These are phyloP conservation scores for Colletotrichum lini DNA, from an alignment of 2,329 filamentous ascomycete species.

Conservation along the genomic window DNA sequence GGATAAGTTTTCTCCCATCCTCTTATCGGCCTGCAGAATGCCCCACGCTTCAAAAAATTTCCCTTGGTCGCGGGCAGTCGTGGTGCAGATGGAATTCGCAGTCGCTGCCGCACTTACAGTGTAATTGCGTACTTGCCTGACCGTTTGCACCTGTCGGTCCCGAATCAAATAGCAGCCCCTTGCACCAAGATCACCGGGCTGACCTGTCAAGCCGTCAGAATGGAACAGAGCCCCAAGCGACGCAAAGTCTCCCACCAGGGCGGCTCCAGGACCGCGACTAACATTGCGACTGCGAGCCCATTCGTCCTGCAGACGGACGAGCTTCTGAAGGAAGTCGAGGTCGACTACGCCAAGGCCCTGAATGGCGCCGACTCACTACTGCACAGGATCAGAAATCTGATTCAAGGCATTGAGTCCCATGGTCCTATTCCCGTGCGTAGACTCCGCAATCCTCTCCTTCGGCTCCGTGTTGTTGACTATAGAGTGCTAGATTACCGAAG, in stretches of 20 bases:
- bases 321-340: slow-evolving; percentile 67
- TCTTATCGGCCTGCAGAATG: slow-evolving; percentile 30
- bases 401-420: slow-evolving; percentile 66
- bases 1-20: slow-evolving; percentile 42
- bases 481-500: slow-evolving; percentile 74
- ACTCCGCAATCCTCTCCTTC: slow-evolving; percentile 6
- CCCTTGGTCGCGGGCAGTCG: slow-evolving; percentile 18
- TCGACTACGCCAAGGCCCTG: slow-evolving; percentile 66
- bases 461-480: not conserved
- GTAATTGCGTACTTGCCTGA: not conserved
- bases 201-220: slow-evolving; percentile 44
- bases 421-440: slow-evolving; percentile 64
- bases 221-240: slow-evolving; percentile 65
- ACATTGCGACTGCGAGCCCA: slow-evolving; percentile 64
- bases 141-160: slow-evolving; percentile 19
- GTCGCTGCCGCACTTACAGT: slow-evolving; percentile 1
- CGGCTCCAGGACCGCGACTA: slow-evolving; percentile 54
- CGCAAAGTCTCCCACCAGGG: slow-evolving; percentile 62
- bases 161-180: slow-evolving; percentile 11
- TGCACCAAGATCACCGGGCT: not conserved
- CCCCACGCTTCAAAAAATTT: slow-evolving; percentile 42
- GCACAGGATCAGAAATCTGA: slow-evolving; percentile 65
- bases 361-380: slow-evolving; percentile 64
- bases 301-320: slow-evolving; percentile 74
- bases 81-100: not conserved